Evolutionary conservation across 352 stramenopile genomes (phyloP), one percentile per base, ranked within the genome.

Genomic region (Phytophthora capsici): DNA sequence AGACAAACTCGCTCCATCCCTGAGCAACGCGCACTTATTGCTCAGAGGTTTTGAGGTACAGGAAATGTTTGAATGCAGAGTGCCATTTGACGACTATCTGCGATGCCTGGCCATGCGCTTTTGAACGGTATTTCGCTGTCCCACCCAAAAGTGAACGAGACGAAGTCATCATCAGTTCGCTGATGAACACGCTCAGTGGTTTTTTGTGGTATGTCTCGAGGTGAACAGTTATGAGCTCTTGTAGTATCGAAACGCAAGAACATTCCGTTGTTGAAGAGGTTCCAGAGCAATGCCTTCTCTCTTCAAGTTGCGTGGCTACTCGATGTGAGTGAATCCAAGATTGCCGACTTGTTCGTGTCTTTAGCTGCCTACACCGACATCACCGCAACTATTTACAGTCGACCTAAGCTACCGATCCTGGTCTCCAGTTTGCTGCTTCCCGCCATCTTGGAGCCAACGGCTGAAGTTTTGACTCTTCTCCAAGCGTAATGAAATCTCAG

Each of bases 351-450:
- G 43, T 89, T 91, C 36, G 52, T 77, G n/a, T 84, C 83, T 4
- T 63, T 91, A 14, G 71, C 80, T 38, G 69, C 75, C 40, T 80
- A 91, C 59, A 88, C 80, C 1, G 75, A 85, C 19, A 55, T 91
- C 8, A 58, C 85, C n/a, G 49, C 68, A 23, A 70, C 61, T n/a
- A 77, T 88, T 23, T 80, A 75, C 47, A 68, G 25, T 16, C 57
- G 17, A 48, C 78, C 16, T 86, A 86, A 37, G 60, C 75, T 7
- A 80, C 64, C 4, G 66, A 84, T 7, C 47, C 75, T n/a, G 49
- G 76, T 30, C 59, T 88, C n/a, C 75, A 88, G 22, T 50, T 71
- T 75, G 0, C 26, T 88, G 19, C 56, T 85, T 46, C 75, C 77
- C 6, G 52, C 57, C 9, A 66, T 83, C 45, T 54, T 86, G n/a